Evolutionary conservation across 2,329 filamentous ascomycete genomes (phyloP), one percentile per base, ranked within the genome.

Genomic region (Xylariaceae sp.): DNA sequence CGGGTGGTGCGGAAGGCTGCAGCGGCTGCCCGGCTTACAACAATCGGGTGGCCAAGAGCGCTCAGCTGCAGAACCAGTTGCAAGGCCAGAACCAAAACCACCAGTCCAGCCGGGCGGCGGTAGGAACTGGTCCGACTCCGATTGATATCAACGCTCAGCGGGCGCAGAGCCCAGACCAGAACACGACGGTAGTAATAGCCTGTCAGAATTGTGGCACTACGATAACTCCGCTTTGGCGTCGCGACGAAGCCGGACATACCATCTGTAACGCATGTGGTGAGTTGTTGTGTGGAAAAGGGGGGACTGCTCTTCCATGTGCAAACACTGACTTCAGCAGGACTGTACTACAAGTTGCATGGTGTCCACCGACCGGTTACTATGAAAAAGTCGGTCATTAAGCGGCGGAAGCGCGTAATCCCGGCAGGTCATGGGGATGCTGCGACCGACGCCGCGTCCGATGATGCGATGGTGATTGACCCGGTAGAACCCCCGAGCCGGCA

Each of bases 191-290:
- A 16, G 77, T 94, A 15, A 88, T 94, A 44, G 89, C 92, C 10
- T 98, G 92, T 49, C 89, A 96, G 56, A 98, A 98, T 52, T 98
- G 92, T 58, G 85, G 82, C 19, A 98, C 92, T 10, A 96, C 92
- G 0, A 90, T 96, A 35, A 98, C 92, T 26, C 92, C 92, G 11
- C 68, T 98, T 11, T 98, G 92, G 92, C 76, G 92, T 53, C 75
- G 92, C 50, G 92, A 96, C 55, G 90, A 94, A 59, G 80, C 81
- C 47, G 92, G 92, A 2, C 89, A 95, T 61, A 94, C 90, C 5
- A 98, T 98, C 44, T 98, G 92, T 66, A 98, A 98, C 60, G 92
- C 92, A 32, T 98, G 92, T 65, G 92, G 88, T 94, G 72, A 56
- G 50, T 40, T 32, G 5, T 5, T 25, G 10, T 6, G 5, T 14